A percentile compares a stretch with the other conserved stretches of the same genome.
phyloP scores from a whole-genome alignment of 2,329 filamentous ascomycete species.

The Sporothrix pallida region DNA sequence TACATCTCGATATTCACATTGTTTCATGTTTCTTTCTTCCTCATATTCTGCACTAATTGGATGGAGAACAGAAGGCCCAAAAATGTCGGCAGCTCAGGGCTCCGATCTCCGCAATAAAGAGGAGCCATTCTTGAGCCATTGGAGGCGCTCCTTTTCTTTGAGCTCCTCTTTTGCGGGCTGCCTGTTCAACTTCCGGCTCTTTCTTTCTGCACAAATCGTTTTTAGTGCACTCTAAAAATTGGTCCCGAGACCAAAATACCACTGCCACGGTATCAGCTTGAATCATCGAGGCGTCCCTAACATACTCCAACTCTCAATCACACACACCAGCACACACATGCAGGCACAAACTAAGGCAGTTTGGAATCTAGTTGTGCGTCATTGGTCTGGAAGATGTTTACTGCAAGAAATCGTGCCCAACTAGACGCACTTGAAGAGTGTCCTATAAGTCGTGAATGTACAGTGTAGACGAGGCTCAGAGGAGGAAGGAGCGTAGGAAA shows the following conservation, averaged over 20 bases:
- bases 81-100: slow-evolving; percentile 14
- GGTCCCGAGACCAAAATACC: slow-evolving; percentile 10
- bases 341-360: slow-evolving; percentile 3
- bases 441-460: background rate
- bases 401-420: background rate
- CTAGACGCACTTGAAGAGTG: background rate
- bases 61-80: background rate
- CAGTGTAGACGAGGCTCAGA: background rate
- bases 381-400: background rate
- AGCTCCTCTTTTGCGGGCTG: slow-evolving; percentile 12
- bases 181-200: slow-evolving; percentile 9
- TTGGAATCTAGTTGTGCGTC: slow-evolving; percentile 14
- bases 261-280: slow-evolving; percentile 5
- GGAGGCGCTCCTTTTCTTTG: background rate
- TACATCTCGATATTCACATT: background rate
- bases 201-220: background rate
- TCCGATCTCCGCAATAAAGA: slow-evolving; percentile 20
- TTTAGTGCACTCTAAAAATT: background rate
- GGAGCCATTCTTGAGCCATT: background rate
- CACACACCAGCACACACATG: too few species aligned
- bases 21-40: background rate
- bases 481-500: slow-evolving; percentile 14
- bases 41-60: background rate
- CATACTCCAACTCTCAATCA: background rate
- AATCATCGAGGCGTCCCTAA: background rate